A percentile compares a stretch with the other conserved stretches of the same genome.
phyloP scores from a whole-genome alignment of 441 rosid genomes.

The Arabidopsis hybrid region DNA sequence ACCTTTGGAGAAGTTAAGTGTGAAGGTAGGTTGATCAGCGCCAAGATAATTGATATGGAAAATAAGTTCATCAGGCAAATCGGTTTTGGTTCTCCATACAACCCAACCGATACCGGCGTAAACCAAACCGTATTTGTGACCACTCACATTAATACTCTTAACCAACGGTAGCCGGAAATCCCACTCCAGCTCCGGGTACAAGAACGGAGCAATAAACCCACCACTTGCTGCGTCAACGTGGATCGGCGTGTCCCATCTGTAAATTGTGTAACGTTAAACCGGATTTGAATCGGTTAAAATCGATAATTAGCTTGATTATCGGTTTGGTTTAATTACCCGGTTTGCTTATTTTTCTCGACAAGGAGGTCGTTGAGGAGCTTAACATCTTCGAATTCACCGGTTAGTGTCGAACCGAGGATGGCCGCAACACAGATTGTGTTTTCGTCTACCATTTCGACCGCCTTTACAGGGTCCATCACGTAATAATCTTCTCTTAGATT shows the following conservation, averaged over 20 bases:
- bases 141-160: slow-evolving; percentile 64
- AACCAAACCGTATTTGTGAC: slow-evolving; percentile 69
- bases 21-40: slow-evolving; percentile 63
- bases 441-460: slow-evolving; percentile 57
- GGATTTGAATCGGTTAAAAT: not conserved
- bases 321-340: slow-evolving; percentile 39
- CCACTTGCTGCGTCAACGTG: slow-evolving; percentile 66
- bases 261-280: slow-evolving; percentile 24
- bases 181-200: slow-evolving; percentile 63
- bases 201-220: slow-evolving; percentile 58
- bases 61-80: slow-evolving; percentile 59
- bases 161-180: slow-evolving; percentile 59
- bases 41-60: slow-evolving; percentile 62
- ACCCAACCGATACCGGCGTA: slow-evolving; percentile 64
- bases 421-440: slow-evolving; percentile 61
- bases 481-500: slow-evolving; percentile 57
- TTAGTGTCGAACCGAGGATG: slow-evolving; percentile 54
- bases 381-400: slow-evolving; percentile 60
- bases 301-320: not conserved
- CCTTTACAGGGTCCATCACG: slow-evolving; percentile 56
- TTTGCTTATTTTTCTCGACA: slow-evolving; percentile 53
- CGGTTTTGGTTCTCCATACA: slow-evolving; percentile 60
- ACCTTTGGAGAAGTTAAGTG: slow-evolving; percentile 65
- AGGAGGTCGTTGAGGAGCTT: slow-evolving; percentile 55
- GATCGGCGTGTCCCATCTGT: slow-evolving; percentile 62